Conservation (phyloP, 2,329 filamentous ascomycete genomes). For the Amylocarpus encephaloides region DNA sequence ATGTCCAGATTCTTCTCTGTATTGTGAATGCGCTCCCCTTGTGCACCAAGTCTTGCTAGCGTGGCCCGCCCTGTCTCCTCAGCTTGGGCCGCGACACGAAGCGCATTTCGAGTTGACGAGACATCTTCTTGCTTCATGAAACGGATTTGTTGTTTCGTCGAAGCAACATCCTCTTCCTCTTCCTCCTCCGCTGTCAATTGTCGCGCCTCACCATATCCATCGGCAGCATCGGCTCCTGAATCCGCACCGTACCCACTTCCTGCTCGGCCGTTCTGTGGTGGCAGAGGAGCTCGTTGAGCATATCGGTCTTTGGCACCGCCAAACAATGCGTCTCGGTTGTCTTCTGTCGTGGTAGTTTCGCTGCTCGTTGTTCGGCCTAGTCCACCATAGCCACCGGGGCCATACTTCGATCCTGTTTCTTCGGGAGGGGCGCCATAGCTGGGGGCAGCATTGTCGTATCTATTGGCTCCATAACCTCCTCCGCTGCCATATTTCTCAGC, state of each 20-base stretch:
- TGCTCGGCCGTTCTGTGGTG: conserved; percentile 21
- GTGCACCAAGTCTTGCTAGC: conserved; percentile 65
- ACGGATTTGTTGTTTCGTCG: conserved; percentile 67
- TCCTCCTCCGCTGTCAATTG: conserved; percentile 73
- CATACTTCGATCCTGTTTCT: conserved; percentile 34
- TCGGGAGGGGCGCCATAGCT: conserved; percentile 22
- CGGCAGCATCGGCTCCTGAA: conserved; percentile 33
- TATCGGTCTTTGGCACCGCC: conserved; percentile 33
- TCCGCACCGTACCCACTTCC: conserved; percentile 26
- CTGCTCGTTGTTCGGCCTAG: conserved; percentile 43
- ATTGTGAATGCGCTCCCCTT: conserved; percentile 76
- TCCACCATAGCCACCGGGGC: conserved; percentile 56
- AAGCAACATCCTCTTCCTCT: conserved; percentile 66
- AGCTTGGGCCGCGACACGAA: conserved; percentile 60
- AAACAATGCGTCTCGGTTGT: conserved; percentile 59
- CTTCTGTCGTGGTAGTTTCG: conserved; percentile 39
- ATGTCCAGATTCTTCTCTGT: conserved; percentile 78
- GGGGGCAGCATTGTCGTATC: conserved; percentile 41
- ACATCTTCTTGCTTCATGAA: conserved; percentile 74
- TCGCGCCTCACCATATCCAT: conserved; percentile 60
- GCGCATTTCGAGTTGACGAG: conserved; percentile 62
- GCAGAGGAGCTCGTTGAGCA: conserved; percentile 20
- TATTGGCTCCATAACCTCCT: conserved; percentile 46
- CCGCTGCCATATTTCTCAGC: conserved; percentile 46
- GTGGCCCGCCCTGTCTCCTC: conserved; percentile 67